A percentile compares a stretch with the other conserved stretches of the same genome.
Conservation (phyloP, 148 eudicot genomes). For the Camellia japonica region DNA sequence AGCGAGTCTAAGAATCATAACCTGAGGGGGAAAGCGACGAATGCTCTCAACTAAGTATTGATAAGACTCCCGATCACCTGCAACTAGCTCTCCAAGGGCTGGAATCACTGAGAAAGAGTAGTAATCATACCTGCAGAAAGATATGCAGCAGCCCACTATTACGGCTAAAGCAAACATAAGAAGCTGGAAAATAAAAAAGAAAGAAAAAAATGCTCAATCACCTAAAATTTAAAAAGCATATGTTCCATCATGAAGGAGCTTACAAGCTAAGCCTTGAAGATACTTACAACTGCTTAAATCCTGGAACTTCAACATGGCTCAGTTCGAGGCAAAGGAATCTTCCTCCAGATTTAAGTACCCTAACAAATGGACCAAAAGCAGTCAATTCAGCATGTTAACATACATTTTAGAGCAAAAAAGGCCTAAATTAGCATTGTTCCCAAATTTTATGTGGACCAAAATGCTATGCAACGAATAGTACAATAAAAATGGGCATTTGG, state of each 20-base stretch:
- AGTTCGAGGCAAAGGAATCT: slow-evolving; percentile 96
- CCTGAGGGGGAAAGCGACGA: slow-evolving; percentile 94
- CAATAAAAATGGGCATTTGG: no score
- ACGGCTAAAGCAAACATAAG: neutral
- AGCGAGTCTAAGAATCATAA: slow-evolving; percentile 16
- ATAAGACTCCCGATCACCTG: slow-evolving; percentile 89
- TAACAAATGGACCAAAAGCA: slow-evolving; percentile 29
- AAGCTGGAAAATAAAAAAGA: neutral
- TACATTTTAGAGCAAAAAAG: no score
- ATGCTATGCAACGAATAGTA: no score
- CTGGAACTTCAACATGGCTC: slow-evolving; percentile 82
- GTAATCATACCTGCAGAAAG: slow-evolving; percentile 76
- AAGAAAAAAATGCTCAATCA: neutral
- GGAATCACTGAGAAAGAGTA: slow-evolving; percentile 91
- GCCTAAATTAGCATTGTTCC: no score
- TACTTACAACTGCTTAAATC: slow-evolving; percentile 86
- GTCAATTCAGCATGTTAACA: neutral
- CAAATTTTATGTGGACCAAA: no score
- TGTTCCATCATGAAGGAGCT: no score
- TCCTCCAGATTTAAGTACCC: slow-evolving; percentile 90
- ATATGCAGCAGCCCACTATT: neutral
- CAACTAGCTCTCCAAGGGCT: slow-evolving; percentile 68
- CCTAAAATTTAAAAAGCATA: neutral
- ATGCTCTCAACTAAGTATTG: slow-evolving; percentile 93
- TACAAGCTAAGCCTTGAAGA: slow-evolving; percentile 3